Base-by-base conservation (phyloP, 2,329 filamentous ascomycete species). In the Penicillium sp. region DNA sequence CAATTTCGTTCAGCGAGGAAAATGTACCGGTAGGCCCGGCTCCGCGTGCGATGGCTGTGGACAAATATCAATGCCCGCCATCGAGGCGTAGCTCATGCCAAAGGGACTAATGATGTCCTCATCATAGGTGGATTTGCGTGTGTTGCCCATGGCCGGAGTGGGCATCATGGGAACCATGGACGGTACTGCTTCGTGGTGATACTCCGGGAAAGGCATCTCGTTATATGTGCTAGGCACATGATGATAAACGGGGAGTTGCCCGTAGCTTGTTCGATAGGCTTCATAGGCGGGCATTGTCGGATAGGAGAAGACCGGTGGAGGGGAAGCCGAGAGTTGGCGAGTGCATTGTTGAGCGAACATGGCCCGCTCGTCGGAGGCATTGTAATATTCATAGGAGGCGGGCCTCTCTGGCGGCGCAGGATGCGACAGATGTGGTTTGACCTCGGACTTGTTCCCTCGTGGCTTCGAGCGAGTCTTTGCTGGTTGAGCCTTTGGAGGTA, bases 301-400 rank as follows among this genome's bases (percentile, higher is more conserved):
- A 50, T 76, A 77, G 13, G 70, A 72, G 52, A 78, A 76, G 3
- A 72, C 56, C 3, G 64, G 74, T 27, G 76, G 75, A 11, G 76
- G 75, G 30, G 75, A 79, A 16, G 74, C 73, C 14, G 76, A 78
- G 17, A 79, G 62, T 52, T 79, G 75, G 42, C 75, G 69, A 6
- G 74, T 76, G 55, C 73, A 74, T 59, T 77, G 75, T 45, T 75
- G 71, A 22, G 71, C 69, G 60, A 78, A 77, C 71, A 78, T 73
- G 44, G 61, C 55, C 40, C 71, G 67, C 45, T 77, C 74, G 36
- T 76, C 73, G 16, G 54, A 56, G 3, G 48, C 47, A 30, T 59
- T 45, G 32, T 60, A 59, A 37, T 56, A 50, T 36, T 66, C 60
- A 30, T 64, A 57, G 33, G 60, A 51, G 12, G 59, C 57, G 23